phyloP scores from a whole-genome alignment of 176 grass and related monocot species.

The Puccinellia tenuiflora region DNA sequence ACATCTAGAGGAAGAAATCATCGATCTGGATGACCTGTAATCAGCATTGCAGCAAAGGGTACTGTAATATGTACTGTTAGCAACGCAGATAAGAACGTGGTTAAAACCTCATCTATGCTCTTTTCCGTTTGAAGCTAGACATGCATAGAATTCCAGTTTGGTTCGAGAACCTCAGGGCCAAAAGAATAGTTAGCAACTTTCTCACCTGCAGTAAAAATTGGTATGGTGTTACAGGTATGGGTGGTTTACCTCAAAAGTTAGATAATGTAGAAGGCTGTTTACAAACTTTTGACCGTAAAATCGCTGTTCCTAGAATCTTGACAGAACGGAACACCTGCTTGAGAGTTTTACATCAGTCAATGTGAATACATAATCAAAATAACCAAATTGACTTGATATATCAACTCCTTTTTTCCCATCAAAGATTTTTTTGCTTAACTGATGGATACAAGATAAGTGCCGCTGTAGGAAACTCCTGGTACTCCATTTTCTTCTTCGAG shows the following conservation, averaged over 20 bases:
- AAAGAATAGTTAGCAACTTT: no score
- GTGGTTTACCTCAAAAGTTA: conserved; percentile 82
- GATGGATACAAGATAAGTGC: no score
- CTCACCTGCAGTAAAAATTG: conserved; percentile 5
- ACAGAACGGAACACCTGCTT: conserved; percentile 63
- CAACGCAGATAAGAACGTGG: not conserved
- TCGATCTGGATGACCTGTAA: conserved; percentile 90
- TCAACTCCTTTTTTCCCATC: no score
- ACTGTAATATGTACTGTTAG: not conserved
- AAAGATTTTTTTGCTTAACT: no score
- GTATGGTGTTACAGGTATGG: conserved; percentile 11
- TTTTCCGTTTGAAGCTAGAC: conserved; percentile 68
- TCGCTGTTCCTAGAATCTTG: conserved; percentile 75
- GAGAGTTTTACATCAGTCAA: conserved; percentile 29
- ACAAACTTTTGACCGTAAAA: conserved; percentile 88
- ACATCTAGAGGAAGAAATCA: conserved; percentile 91
- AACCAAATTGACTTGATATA: no score
- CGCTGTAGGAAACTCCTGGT: no score
- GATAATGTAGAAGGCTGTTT: conserved; percentile 95
- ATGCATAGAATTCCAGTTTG: conserved; percentile 95
- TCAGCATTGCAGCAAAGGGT: conserved; percentile 24
- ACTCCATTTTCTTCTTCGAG: no score
- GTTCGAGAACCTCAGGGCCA: conserved; percentile 77
- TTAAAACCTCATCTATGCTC: conserved; percentile 92
- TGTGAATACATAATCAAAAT: not conserved